Base-by-base conservation (phyloP, 2,329 filamentous ascomycete species). In the Lachnellula willkommii region DNA sequence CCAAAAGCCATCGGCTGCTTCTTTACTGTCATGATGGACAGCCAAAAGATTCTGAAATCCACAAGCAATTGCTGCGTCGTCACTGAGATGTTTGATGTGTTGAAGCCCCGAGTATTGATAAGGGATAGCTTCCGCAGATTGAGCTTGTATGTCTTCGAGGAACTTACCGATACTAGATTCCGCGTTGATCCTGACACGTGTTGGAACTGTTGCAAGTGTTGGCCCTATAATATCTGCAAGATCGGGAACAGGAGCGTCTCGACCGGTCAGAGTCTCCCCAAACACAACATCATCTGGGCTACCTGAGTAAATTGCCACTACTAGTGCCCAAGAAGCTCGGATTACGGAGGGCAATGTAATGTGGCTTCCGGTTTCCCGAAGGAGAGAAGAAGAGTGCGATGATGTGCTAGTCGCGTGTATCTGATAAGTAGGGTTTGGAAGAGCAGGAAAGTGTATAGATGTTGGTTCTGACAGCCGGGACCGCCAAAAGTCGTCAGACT, bases 51-150 rank as follows among this genome's bases (percentile, higher is more conserved):
- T 61, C 35, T 58, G 52, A 32, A 62, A 60, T 5, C n/a, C 52
- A 26, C 59, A 63, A 17, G 56, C 57, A 5, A 53, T 48, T 14
- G 53, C 45, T 20, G 56, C 40, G 46, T 57, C 58, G 1, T 35
- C 22, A 39, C 53, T 60, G n/a, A 60, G 47, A 28, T 53, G 52
- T 26, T 52, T 57, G 42, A 62, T 62, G 42, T 55, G 54, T 22
- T 59, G 59, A 35, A 60, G 56, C 5, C 59, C 59, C 5, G 49
- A 47, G 35, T 60, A 52, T 40, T 60, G 49, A 37, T 55, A 56
- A n/a, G 51, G 75, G 15, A 80, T 77, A 60, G 77, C 75, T 7
- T 74, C 68, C 0, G 76, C 70, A 1, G 74, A 75, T 43, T 74
- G 69, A 32, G 74, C 67, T 32, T 81, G 77, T 2, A 81, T 68